Evolutionary conservation across 2,329 filamentous ascomycete species (phyloP), one percentile per base, ranked within the genome.

Genomic region (Exutisphaerella laricina): DNA sequence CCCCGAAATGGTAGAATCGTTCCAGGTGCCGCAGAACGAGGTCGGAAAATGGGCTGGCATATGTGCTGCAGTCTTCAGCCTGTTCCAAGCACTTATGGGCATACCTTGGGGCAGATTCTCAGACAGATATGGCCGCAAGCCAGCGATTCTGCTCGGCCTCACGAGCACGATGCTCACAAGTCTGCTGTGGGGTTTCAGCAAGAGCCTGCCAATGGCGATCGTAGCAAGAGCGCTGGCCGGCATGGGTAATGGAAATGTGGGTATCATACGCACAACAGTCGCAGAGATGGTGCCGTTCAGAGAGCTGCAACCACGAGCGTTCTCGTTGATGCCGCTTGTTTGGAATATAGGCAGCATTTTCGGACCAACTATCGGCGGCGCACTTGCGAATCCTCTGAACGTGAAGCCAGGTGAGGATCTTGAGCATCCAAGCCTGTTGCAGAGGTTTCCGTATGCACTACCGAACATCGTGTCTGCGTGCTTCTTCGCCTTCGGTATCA

Each of bases 251-350:
- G 92, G 90, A 41, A 97, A 96, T 60, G 70, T 73, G 8, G 70
- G 92, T 1, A 96, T 96, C 49, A 83, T 96, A 50, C 72, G 89
- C 52, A 64, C 61, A 10, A 88, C 92, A 70, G 88, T 96, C 2
- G 90, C 90, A 0, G 90, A 96, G 64, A 81, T 96, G 75, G 88
- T 95, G 1, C 85, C 88, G 0, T 81, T 92, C 63, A 88, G 78
- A 62, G 84, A 88, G 59, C 72, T 95, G 5, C 90, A 96, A 59
- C 89, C 90, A 0, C 74, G 80, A 39, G 92, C 92, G 0, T 97
- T 97, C 64, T 88, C 84, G 51, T 73, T 97, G 33, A 96, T 97
- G 89, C 90, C 90, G 3, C 68, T 97, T 12, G 85, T 84, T 1
- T 97, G 88, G 84, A 88, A 82, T 8, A 70, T 96, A 39, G 90